Conservation (phyloP, 352 stramenopile genomes). For the Aphanomyces invadans region DNA sequence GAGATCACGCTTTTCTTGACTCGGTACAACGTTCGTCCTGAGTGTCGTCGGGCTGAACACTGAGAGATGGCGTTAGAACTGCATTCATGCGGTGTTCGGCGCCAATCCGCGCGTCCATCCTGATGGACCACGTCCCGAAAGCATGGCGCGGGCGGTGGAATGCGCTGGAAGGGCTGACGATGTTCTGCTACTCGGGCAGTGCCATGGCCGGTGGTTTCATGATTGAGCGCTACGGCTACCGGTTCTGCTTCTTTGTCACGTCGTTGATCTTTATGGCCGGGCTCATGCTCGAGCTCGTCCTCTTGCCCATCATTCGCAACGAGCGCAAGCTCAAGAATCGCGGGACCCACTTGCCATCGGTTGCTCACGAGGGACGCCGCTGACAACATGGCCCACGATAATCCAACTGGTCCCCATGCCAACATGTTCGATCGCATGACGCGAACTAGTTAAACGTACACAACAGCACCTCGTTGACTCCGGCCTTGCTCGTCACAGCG, state of each 20-base stretch:
- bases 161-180: slow-evolving; percentile 58
- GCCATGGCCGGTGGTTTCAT: slow-evolving; percentile 70
- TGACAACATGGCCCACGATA: too few relatives aligned
- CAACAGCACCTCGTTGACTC: too few relatives aligned
- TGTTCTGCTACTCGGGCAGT: slow-evolving; percentile 73
- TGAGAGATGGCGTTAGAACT: slow-evolving; percentile 28
- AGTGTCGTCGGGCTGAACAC: not conserved
- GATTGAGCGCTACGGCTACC: slow-evolving; percentile 70
- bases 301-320: slow-evolving; percentile 36
- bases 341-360: too few relatives aligned
- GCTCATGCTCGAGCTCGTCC: slow-evolving; percentile 45
- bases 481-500: too few relatives aligned
- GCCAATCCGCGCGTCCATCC: slow-evolving; percentile 57
- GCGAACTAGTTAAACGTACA: too few relatives aligned
- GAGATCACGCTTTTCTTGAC: slow-evolving; percentile 68
- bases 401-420: too few relatives aligned
- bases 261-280: slow-evolving; percentile 52
- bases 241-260: slow-evolving; percentile 72
- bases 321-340: too few relatives aligned
- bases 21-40: slow-evolving; percentile 30
- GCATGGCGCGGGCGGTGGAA: slow-evolving; percentile 70
- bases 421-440: too few relatives aligned
- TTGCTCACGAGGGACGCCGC: too few relatives aligned
- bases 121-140: slow-evolving; percentile 76
- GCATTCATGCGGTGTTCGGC: slow-evolving; percentile 81